phyloP scores from a whole-genome alignment of 345 rosid genomes.

The Hypericum perforatum region DNA sequence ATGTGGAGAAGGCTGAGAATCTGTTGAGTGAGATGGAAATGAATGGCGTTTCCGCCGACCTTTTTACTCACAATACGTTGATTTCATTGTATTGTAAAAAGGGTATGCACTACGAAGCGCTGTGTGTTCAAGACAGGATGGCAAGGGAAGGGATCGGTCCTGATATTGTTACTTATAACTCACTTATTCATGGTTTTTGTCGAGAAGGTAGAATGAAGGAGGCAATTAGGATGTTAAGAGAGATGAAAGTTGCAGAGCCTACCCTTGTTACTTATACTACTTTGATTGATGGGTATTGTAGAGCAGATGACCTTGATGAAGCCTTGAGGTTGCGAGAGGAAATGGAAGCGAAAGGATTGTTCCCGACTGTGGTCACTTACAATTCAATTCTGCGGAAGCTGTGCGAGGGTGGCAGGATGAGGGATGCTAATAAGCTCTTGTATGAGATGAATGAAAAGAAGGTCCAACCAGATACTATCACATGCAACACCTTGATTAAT shows the following conservation, averaged over 20 bases:
- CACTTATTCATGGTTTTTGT: conserved; percentile 62
- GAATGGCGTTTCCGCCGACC: conserved; percentile 49
- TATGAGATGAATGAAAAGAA: conserved; percentile 69
- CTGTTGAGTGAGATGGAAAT: conserved; percentile 72
- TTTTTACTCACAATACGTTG: conserved; percentile 64
- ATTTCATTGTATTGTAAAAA: conserved; percentile 69
- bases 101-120: conserved; percentile 91
- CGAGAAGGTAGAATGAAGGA: conserved; percentile 97
- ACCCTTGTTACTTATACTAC: conserved; percentile 72
- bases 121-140: conserved; percentile 80
- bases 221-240: conserved; percentile 59
- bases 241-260: conserved; percentile 48
- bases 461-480: conserved; percentile 71
- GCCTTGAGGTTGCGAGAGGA: conserved; percentile 60
- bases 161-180: conserved; percentile 72
- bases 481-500: conserved; percentile 82
- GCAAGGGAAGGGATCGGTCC: conserved; percentile 52
- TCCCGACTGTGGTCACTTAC: conserved; percentile 65
- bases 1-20: conserved; percentile 57
- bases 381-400: conserved; percentile 69
- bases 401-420: conserved; percentile 73
- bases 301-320: conserved; percentile 60
- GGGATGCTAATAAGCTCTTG: conserved; percentile 66
- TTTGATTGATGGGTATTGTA: conserved; percentile 84
- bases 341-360: conserved; percentile 64